Base-by-base conservation (phyloP, 2,329 filamentous ascomycete genomes). In the Colletotrichum abscissum region DNA sequence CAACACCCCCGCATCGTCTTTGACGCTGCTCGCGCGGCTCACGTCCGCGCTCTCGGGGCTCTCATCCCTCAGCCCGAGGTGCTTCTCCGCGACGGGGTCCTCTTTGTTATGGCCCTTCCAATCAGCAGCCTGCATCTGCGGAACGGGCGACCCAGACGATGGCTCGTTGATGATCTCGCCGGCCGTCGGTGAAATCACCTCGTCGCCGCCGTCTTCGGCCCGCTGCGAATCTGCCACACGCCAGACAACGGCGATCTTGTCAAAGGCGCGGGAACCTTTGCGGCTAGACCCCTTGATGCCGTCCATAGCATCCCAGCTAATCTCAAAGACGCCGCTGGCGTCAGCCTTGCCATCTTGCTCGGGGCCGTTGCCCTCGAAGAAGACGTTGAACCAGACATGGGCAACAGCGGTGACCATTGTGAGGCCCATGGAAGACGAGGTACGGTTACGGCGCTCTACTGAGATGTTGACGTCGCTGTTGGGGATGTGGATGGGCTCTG, bases 351-450 rank as follows among this genome's bases (percentile, higher is more conserved):
- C 94, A 33, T 85, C 82, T 55, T 91, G 87, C 78, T 95, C 93
- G 0, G 93, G 92, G 0, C 93, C 93, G 24, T 90, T 86, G 57
- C 95, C 95, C 83, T 98, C 97, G 78, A 98, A 98, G 82, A 92
- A 98, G 1, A 92, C 87, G 79, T 99, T 99, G 86, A 98, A 98
- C 97, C 97, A 99, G 19, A 98, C 94, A 79, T 98, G 96, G 0
- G 95, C 95, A 11, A 98, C 92, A 0, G 95, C 92, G 0, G 96
- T 98, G 4, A 98, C 95, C 92, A 98, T 94, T 0, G 94, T 95
- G 76, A 94, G 90, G 1, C 95, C 93, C 82, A 97, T 92, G 11
- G 90, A 90, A 78, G 93, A 94, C 5, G 90, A 89, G 1, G 93
- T 91, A 78, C 92, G 93, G 82, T 95, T 97, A 46, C 95, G 91